A percentile compares a stretch with the other conserved stretches of the same genome.
Evolutionary conservation across 129 eudicot species (phyloP).

Genomic region (Lonicera japonica): DNA sequence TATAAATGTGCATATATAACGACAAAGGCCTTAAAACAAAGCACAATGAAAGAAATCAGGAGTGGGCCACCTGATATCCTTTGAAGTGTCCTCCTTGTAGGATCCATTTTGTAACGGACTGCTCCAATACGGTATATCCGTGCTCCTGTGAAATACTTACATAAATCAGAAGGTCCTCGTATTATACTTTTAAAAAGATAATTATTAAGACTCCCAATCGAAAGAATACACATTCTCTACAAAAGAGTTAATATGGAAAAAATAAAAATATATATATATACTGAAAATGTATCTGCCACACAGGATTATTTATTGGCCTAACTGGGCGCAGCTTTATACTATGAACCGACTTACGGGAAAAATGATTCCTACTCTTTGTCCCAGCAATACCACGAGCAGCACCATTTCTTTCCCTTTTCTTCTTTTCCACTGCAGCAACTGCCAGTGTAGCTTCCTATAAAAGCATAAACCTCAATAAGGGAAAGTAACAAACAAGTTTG

Average conservation of each 20-base stretch:
- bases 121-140: conserved; percentile 80
- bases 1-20: too few species aligned
- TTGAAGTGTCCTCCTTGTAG: conserved; percentile 75
- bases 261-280: background rate
- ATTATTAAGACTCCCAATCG: background rate
- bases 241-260: background rate
- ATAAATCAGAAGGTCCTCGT: background rate
- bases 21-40: too few species aligned
- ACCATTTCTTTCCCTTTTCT: conserved; percentile 45
- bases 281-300: conserved; percentile 25
- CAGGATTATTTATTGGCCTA: conserved; percentile 43
- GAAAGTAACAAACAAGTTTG: too few species aligned
- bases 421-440: conserved; percentile 70
- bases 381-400: conserved; percentile 26
- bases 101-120: conserved; percentile 82
- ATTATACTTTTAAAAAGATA: background rate
- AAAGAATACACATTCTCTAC: conserved; percentile 8
- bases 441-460: conserved; percentile 82
- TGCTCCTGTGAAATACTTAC: conserved; percentile 46
- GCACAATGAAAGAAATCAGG: conserved; percentile 13
- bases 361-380: conserved; percentile 34
- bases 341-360: conserved; percentile 51
- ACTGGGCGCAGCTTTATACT: conserved; percentile 36
- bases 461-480: background rate
- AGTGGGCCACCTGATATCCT: conserved; percentile 69